Conservation (phyloP, 306 rosid genomes). For the Hippophae tibetana region DNA sequence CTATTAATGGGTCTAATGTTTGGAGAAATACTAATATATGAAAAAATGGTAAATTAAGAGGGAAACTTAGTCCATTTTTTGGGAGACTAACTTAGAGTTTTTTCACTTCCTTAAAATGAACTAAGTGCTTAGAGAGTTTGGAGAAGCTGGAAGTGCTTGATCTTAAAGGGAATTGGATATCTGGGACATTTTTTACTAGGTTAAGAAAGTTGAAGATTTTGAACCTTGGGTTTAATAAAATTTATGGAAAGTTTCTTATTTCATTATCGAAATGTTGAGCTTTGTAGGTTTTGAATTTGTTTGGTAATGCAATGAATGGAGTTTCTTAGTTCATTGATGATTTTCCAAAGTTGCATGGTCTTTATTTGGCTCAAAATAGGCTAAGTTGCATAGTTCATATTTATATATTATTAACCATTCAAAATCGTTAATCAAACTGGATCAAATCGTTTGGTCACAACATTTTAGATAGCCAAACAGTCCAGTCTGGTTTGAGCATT, state of each 20-base stretch:
- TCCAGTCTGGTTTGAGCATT: too few species aligned
- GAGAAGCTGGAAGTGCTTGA: constrained; percentile 31
- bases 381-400: too few species aligned
- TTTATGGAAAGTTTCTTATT: constrained; percentile 24
- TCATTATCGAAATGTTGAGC: constrained; percentile 12
- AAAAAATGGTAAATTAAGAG: constrained; percentile 12
- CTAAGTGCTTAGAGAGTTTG: constrained; percentile 18
- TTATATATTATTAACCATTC: too few species aligned
- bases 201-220: constrained; percentile 25
- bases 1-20: constrained; percentile 6
- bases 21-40: constrained; percentile 9
- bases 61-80: constrained; percentile 22
- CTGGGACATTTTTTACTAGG: constrained; percentile 24
- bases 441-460: too few species aligned
- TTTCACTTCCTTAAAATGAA: constrained; percentile 23
- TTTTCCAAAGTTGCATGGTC: constrained; percentile 18
- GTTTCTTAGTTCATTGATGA: constrained; percentile 20
- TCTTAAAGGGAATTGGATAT: constrained; percentile 30
- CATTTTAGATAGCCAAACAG: too few species aligned
- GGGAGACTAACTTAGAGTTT: constrained; percentile 24
- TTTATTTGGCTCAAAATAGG: constrained; percentile 26
- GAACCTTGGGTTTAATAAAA: constrained; percentile 27
- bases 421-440: too few species aligned
- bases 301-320: constrained; percentile 23
- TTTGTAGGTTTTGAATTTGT: constrained; percentile 23